Evolutionary conservation across 1,139 yeast species (phyloP).

Genomic region (Yamadazyma friedrichii): DNA sequence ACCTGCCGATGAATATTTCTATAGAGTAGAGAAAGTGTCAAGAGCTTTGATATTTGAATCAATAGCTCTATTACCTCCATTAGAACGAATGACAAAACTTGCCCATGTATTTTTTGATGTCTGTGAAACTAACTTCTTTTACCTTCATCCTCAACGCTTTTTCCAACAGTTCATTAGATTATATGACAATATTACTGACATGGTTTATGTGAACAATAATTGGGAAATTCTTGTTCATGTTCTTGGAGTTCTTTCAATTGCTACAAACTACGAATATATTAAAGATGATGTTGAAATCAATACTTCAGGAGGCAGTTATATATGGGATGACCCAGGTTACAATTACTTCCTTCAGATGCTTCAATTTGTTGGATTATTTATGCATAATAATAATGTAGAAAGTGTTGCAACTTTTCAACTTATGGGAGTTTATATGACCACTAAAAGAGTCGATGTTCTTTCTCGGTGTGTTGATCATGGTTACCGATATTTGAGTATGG

Average conservation of each 20-base stretch:
- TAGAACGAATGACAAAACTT: slow-evolving; percentile 12
- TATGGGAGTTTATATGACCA: slow-evolving; percentile 19
- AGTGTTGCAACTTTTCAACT: slow-evolving; percentile 16
- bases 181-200: slow-evolving; percentile 9
- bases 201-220: slow-evolving; percentile 12
- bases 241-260: slow-evolving; percentile 15
- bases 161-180: slow-evolving; percentile 10
- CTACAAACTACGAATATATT: slow-evolving; percentile 25
- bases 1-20: slow-evolving; percentile 4
- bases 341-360: slow-evolving; percentile 16
- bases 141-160: slow-evolving; percentile 14
- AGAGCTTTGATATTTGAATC: slow-evolving; percentile 10
- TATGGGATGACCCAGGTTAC: slow-evolving; percentile 18
- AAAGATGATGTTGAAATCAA: slow-evolving; percentile 45
- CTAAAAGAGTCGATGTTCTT: slow-evolving; percentile 17
- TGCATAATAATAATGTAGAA: slow-evolving; percentile 16
- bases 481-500: slow-evolving; percentile 16
- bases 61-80: slow-evolving; percentile 13
- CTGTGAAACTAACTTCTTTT: slow-evolving; percentile 21
- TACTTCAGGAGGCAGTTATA: slow-evolving; percentile 13
- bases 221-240: slow-evolving; percentile 17
- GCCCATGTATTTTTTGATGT: slow-evolving; percentile 15
- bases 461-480: slow-evolving; percentile 17
- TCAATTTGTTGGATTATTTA: slow-evolving; percentile 18
- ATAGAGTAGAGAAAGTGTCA: slow-evolving; percentile 6